Base-by-base conservation (phyloP, 371 early-diverging fungal species). In the Syncephalis plumigaleata region DNA sequence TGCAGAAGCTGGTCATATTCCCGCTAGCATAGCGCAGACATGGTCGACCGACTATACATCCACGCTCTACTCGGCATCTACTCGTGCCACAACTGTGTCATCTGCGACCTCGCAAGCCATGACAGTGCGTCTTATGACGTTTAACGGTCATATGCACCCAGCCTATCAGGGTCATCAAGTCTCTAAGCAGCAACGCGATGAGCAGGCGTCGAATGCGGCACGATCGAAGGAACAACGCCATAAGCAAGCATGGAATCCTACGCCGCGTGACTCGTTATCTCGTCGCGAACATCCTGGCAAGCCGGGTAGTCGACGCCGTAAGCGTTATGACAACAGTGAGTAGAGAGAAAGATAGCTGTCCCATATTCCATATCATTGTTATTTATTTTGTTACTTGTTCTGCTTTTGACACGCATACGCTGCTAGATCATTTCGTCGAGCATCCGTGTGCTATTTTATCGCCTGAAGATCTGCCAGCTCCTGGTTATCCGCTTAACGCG, bases 291-390 rank as follows among this genome's bases (percentile, higher is more conserved):
- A 23, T 18, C 42, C 42, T 5, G 50, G 50, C 17, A 49, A 49
- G n/a, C 42, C 39, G 2, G 50, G 50, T 3, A 43, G 44, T 9
- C 39, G 50, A 43, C 21, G 44, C 9, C 42, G 50, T 16, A 40
- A 49, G 15, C 42, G 50, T 23, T 31, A 43, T 44, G 44, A 49
- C 42, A 49, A 49, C 21, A 44, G 50, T 49, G 43, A 43, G 50
- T 43, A 18, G 25, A 26, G 16, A 24, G 4, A 31, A 11, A 31
- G 11, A 31, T 40, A 8, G 16, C 4, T 18, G n/a, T 40, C 5
- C 5, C 40, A 5, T 40, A 16, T 7, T 40, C 7, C n/a, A 3
- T 4, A 40, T 21, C 40, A 11, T 31, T 40, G n/a, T 40, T 7
- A 40, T 40, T 4, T 40, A 15, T 40, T 21, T 5, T 11, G n/a